Evolutionary conservation across 495 filamentous ascomycete species (phyloP), one percentile per base, ranked within the genome.

Genomic region (Cudoniella acicularis): DNA sequence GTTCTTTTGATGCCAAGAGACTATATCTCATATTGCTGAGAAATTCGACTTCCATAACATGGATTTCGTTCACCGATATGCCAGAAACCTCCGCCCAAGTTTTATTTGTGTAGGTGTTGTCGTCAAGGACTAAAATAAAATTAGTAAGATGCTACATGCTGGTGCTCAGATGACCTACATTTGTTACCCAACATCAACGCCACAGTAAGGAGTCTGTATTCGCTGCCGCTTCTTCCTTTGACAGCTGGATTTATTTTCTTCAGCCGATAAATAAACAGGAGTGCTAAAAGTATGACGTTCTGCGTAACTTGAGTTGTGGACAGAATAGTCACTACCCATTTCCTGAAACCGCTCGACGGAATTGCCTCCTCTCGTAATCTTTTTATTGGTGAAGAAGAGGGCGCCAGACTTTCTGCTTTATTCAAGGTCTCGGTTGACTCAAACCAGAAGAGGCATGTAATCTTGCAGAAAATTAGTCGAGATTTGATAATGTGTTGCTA

Each of bases 41-140:
- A 66, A 99, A 99, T 71, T 99, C 95, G 0, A 99, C 95, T 69
- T 99, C 95, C 95, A 99, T 99, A 41, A 97, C 85, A 68, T 99
- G 95, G 43, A 99, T 96, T 72, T 99, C 95, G 53, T 85, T 85
- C 11, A 98, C 95, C 2, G 89, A 87, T 58, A 99, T 96, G 17
- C 90, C 87, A 22, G 95, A 97, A 45, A 99, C 95, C 64, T 99
- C 95, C 13, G 95, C 94, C 95, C 95, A 99, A 1, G 95, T 98
- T 78, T 98, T 96, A 78, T 99, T 99, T 52, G 95, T 98, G 73
- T 98, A 99, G 1, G 95, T 98, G 71, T 98, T 99, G 67, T 99
- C 95, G 69, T 99, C 95, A 62, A 99, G 75, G 67, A 96, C 88
- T 92, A 59, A 17, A 22, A 61, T 1, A 40, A 58, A 16, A 45